Percentiles rank a stretch among this genome's conserved stretches.
Conservation (phyloP, 805 yeast genomes). For the Schwanniomyces polymorphus region DNA sequence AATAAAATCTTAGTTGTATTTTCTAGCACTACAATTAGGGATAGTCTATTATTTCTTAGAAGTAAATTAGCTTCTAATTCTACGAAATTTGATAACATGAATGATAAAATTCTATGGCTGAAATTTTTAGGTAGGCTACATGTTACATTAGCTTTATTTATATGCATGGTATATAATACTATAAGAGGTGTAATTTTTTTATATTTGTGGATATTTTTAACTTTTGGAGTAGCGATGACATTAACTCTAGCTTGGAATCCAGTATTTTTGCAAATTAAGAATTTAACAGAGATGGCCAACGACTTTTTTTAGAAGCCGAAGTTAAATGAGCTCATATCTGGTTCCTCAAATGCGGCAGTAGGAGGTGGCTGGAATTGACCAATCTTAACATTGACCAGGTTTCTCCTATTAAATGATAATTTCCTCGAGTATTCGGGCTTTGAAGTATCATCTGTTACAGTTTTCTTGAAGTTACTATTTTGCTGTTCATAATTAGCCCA, state of each 20-base stretch:
- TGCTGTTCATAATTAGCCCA: conserved; percentile 1
- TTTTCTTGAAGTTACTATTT: neutral
- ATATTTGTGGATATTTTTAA: conserved; percentile 16
- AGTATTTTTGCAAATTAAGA: conserved; percentile 4
- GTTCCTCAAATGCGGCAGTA: conserved; percentile 59
- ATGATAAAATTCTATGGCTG: conserved; percentile 4
- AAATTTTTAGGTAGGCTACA: conserved; percentile 12
- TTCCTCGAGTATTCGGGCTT: neutral
- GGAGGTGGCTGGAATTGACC: conserved; percentile 40
- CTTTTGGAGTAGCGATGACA: conserved; percentile 11
- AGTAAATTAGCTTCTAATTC: neutral
- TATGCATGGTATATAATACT: conserved; percentile 15
- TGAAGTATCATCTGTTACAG: neutral
- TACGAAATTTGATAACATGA: neutral
- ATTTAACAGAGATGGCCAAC: conserved; percentile 1
- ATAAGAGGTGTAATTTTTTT: conserved; percentile 15
- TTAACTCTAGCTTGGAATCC: conserved; percentile 13
- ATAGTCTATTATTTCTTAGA: neutral
- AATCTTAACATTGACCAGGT: neutral
- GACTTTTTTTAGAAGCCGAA: conserved; percentile 32
- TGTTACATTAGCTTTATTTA: conserved; percentile 13
- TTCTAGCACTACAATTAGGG: neutral
- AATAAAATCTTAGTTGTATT: neutral
- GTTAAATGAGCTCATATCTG: conserved; percentile 74
- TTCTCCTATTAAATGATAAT: neutral